A percentile compares a stretch with the other conserved stretches of the same genome.
These are phyloP conservation scores for Endotrypanum monterogeii DNA, from an alignment of 208 protist genomes.

Conservation along the genomic window DNA sequence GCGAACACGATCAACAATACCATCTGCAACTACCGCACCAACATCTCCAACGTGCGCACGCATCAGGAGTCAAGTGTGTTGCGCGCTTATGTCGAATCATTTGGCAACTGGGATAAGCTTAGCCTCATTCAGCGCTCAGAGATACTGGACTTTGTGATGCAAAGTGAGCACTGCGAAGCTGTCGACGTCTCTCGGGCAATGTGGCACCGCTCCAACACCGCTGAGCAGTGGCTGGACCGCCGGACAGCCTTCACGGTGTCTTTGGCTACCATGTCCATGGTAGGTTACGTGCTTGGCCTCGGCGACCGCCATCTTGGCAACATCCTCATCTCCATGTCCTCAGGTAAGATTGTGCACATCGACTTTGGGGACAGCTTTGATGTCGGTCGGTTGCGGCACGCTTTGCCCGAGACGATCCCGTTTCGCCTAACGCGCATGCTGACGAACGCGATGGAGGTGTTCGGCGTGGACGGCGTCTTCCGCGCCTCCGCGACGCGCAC, in stretches of 20 bases:
- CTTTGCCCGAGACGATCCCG: constrained; percentile 99
- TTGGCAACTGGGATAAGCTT: constrained; percentile 88
- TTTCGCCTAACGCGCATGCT: constrained; percentile 99
- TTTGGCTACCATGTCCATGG: constrained; percentile 99
- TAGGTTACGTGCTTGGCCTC: constrained; percentile 93
- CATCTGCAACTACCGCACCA: constrained; percentile 97
- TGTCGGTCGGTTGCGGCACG: constrained; percentile 97
- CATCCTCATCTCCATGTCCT: constrained; percentile 98
- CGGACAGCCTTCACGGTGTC: constrained; percentile 98
- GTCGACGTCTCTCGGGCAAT: constrained; percentile 90
- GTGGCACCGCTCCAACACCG: constrained; percentile 97
- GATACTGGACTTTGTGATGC: constrained; percentile 98
- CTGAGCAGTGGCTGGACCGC: constrained; percentile 98
- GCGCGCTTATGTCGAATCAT: constrained; percentile 87
- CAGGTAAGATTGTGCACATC: constrained; percentile 99
- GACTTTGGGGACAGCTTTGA: constrained; percentile 99
- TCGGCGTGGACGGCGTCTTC: constrained; percentile 99
- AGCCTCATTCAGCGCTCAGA: constrained; percentile 96
- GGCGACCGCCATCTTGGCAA: constrained; percentile 99
- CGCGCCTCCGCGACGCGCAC: constrained; percentile 96
- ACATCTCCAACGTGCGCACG: constrained; percentile 84
- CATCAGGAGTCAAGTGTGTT: constrained; percentile 83
- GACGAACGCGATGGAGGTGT: constrained; percentile 99
- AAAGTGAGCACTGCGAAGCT: constrained; percentile 89
- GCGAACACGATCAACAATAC: constrained; percentile 99